Evolutionary conservation across 345 rosid genomes (phyloP), one percentile per base, ranked within the genome.

Genomic region (Eucalyptus victrix): DNA sequence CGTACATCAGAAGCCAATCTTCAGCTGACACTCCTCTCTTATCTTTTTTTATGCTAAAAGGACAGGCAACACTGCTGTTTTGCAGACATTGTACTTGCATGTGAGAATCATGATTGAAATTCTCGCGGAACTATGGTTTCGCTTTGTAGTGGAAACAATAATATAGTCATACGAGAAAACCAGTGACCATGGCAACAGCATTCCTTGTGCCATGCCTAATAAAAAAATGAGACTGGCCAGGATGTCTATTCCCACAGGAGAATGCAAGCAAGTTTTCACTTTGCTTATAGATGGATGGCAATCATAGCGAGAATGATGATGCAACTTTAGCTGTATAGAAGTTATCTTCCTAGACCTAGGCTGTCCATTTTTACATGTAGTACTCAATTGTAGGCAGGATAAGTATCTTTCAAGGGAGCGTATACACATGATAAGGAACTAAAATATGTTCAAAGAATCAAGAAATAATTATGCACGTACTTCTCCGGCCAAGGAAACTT

Each of bases 401-500:
- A 76, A 37, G 60, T 53, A n/a, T 86, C 65, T 18, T 51, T 51
- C 45, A 9, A 32, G 62, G 56, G 34, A 9, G 69, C 1, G 34
- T 50, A 0, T 65, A 47, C 18, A 32, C 50, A 87, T 67, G 53
- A 86, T 54, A 45, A 53, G 62, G 58, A 86, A 30, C 14, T 62
- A 16, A 65, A 88, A 88, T 32, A 18, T 91, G 16, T 67, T 26
- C 53, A 30, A 87, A 90, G 76, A 19, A n/a, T 69, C 81, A 51
- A 86, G 21, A 90, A 72, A 34, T 49, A 80, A 30, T 88, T 21
- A 86, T 1, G 88, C 56, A 88, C 94, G 80, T 95, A 97, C 99
- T 62, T 95, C 94, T 88, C 90, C 93, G 69, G 95, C 94, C 88
- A 90, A 80, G 67, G 97, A 93, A 90, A 92, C 95, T 91, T 94